These are phyloP conservation scores for Potentilla sterilis DNA, from an alignment of 306 rosid genomes.

Conservation along the genomic window DNA sequence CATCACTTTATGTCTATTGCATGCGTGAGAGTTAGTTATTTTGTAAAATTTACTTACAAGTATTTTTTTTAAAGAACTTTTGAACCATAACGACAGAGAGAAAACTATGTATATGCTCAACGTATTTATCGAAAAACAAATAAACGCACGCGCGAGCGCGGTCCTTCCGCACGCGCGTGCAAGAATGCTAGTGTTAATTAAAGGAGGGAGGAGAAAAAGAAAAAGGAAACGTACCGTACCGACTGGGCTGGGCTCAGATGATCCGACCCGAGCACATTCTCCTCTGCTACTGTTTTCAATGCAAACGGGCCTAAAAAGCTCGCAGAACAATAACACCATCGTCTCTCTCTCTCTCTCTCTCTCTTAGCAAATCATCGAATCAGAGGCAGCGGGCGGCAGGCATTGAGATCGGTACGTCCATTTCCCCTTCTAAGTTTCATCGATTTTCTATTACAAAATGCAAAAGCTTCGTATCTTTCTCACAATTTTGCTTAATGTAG, in stretches of 20 bases:
- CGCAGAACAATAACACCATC: neutral
- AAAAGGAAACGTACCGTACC: neutral
- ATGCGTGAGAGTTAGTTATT: no score
- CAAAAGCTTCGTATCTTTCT: neutral
- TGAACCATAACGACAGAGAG: no score
- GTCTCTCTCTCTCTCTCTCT: constrained; percentile 7
- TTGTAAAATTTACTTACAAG: no score
- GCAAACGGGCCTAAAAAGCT: constrained; percentile 19
- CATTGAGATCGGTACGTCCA: constrained; percentile 39
- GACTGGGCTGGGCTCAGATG: neutral
- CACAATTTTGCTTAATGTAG: neutral
- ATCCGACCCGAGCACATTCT: neutral
- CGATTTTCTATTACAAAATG: constrained; percentile 2
- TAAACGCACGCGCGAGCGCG: no score
- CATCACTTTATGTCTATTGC: no score
- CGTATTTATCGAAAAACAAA: no score
- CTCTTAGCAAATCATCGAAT: constrained; percentile 26
- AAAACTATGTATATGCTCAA: no score
- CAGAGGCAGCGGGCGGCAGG: constrained; percentile 43
- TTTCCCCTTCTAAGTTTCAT: constrained; percentile 17
- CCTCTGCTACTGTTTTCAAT: no score
- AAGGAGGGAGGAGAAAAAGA: no score
- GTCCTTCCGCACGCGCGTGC: no score
- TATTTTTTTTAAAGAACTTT: no score
- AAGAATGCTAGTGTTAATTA: no score